Base-by-base conservation (phyloP, 441 rosid genomes). In the Mallotus japonicus region DNA sequence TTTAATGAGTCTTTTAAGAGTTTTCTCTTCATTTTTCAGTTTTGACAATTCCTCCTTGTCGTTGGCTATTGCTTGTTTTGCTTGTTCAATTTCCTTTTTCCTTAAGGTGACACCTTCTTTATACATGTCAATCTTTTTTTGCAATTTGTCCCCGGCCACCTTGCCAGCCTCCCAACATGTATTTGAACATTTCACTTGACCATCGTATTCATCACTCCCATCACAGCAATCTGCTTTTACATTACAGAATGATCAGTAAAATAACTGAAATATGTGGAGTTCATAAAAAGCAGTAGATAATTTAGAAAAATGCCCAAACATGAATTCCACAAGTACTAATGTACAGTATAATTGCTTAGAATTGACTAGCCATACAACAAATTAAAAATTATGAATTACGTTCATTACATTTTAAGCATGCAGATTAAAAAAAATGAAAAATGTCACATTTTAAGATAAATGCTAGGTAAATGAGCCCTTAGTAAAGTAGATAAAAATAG, bases 91-190 rank as follows among this genome's bases (percentile, higher is more conserved):
- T 71, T 87, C 96, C 67, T 66, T 72, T 59, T 77, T 85, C 73
- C 97, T 80, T 54, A 90, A 68, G 6, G 77, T 44, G 77, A 85
- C 80, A 55, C 99, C 99, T 59, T 91, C 89, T 73, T 76, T 80
- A 81, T 86, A 88, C 0, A 87, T 90, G 46, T 82, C 84, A 69
- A 92, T 92, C 73, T 87, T 92, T 58, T 83, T 90, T 83, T 82
- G 84, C 78, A 95, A 82, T 77, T 84, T 95, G 62, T 87, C 87
- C 69, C 93, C 77, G 72, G 99, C 94, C 50, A 83, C 91, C 87
- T 89, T 90, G 14, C 99, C 99, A 73, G 93, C 96, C 77, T 95
- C 93, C 97, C 97, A 95, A 79, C 99, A 95, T 44, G 91, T 85
- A 78, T 92, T 89, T 64, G 81, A 73, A 78, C 99, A 95, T 65